Percentiles rank a stretch among this genome's conserved stretches.
Conservation (phyloP, 805 yeast species). For the Yamadazyma takamatsuzukensis region DNA sequence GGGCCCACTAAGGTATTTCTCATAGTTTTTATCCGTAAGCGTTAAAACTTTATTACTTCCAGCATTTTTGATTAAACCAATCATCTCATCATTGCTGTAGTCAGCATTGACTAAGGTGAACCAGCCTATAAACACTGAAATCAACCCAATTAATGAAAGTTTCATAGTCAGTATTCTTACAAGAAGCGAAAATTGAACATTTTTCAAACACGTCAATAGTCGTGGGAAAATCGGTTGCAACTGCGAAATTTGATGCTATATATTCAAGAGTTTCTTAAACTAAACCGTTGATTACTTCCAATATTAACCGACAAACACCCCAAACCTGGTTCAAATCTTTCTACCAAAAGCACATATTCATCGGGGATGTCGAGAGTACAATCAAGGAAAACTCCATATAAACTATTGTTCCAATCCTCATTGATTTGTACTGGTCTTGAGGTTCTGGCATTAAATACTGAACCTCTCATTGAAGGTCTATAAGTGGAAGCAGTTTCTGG, state of each 20-base stretch:
- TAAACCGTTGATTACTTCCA: slow-evolving; percentile 23
- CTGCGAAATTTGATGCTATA: background rate
- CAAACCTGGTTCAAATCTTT: slow-evolving; percentile 46
- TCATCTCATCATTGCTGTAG: slow-evolving; percentile 21
- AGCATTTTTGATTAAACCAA: slow-evolving; percentile 13
- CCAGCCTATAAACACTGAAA: too few species aligned
- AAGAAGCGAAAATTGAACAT: background rate
- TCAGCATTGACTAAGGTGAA: slow-evolving; percentile 10
- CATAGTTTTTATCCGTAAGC: slow-evolving; percentile 60
- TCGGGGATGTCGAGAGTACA: slow-evolving; percentile 22
- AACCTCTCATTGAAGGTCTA: slow-evolving; percentile 45
- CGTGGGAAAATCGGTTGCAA: background rate
- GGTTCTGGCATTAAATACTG: slow-evolving; percentile 31
- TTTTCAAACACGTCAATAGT: background rate
- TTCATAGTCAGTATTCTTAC: background rate
- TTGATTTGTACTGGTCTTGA: slow-evolving; percentile 30
- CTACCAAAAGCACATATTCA: slow-evolving; percentile 39
- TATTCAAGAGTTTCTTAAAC: background rate
- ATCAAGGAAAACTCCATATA: slow-evolving; percentile 44
- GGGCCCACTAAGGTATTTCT: slow-evolving; percentile 53
- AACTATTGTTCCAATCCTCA: slow-evolving; percentile 36
- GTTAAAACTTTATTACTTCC: slow-evolving; percentile 18
- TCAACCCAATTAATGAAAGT: too few species aligned
- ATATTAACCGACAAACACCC: slow-evolving; percentile 37
- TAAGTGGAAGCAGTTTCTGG: slow-evolving; percentile 23